A percentile compares a stretch with the other conserved stretches of the same genome.
Conservation (phyloP, 2,329 filamentous ascomycete genomes). For the Lachnellula arida region DNA sequence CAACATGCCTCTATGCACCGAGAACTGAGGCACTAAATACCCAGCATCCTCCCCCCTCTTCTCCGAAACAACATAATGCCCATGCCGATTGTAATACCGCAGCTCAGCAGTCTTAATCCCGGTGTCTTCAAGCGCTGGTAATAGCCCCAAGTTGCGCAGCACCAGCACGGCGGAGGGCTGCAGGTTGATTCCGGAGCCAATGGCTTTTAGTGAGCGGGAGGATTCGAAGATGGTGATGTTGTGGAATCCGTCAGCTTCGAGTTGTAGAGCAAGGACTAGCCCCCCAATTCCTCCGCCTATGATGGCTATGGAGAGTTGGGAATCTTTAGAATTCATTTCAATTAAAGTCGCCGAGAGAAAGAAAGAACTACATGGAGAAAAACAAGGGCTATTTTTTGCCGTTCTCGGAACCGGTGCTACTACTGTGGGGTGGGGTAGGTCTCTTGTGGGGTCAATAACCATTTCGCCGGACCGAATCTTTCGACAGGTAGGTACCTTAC, state of each 20-base stretch:
- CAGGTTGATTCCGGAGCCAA: conserved; percentile 44
- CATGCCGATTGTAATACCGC: conserved; percentile 42
- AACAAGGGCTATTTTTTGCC: background rate
- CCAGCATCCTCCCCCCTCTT: conserved; percentile 38
- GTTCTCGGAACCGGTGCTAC: background rate
- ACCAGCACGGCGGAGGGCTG: conserved; percentile 43
- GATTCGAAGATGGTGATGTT: conserved; percentile 42
- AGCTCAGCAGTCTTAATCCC: conserved; percentile 40
- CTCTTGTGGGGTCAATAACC: background rate
- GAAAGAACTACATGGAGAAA: background rate
- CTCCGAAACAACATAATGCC: conserved; percentile 40
- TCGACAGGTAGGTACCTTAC: too few species aligned
- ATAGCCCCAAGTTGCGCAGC: conserved; percentile 39
- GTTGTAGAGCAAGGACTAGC: conserved; percentile 16
- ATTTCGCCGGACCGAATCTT: too few species aligned
- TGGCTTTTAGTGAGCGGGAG: conserved; percentile 36
- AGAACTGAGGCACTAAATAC: conserved; percentile 40
- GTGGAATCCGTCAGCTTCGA: conserved; percentile 33
- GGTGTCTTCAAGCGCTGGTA: conserved; percentile 36
- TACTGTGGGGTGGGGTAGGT: background rate
- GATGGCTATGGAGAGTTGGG: background rate
- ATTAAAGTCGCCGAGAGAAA: background rate
- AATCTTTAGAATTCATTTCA: background rate
- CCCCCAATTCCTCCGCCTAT: background rate
- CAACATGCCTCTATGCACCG: conserved; percentile 42